Evolutionary conservation across 2,329 filamentous ascomycete genomes (phyloP).

Genomic region (Emmonsiellopsis sp.): DNA sequence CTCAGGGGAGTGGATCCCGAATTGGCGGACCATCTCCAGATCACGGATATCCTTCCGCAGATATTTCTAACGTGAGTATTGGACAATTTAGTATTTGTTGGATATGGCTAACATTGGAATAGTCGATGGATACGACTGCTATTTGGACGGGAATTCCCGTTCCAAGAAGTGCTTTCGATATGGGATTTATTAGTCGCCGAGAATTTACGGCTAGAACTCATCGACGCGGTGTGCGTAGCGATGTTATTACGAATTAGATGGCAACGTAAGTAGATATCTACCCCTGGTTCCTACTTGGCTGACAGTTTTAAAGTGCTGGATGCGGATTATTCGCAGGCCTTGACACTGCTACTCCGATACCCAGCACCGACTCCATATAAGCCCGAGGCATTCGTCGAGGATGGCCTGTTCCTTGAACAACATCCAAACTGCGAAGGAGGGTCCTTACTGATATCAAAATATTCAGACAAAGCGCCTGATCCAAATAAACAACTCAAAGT

Average conservation of each 20-base stretch:
- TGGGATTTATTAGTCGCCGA: constrained; percentile 91
- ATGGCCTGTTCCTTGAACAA: constrained; percentile 54
- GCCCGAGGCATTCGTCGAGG: constrained; percentile 72
- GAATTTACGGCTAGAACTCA: constrained; percentile 66
- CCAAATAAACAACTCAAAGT: constrained; percentile 13
- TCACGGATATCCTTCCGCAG: constrained; percentile 85
- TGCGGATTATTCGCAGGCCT: constrained; percentile 75
- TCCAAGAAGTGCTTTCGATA: constrained; percentile 69
- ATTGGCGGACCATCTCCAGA: constrained; percentile 67
- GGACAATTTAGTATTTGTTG: neutral
- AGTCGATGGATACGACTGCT: constrained; percentile 89
- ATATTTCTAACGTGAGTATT: constrained; percentile 77
- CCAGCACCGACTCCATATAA: constrained; percentile 57
- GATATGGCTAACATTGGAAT: constrained; percentile 2
- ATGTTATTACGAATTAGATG: constrained; percentile 90
- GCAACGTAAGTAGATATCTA: constrained; percentile 54
- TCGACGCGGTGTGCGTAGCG: constrained; percentile 84
- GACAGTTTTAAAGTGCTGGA: constrained; percentile 54
- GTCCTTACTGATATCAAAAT: constrained; percentile 35
- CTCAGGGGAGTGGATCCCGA: constrained; percentile 73
- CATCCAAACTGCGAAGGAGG: constrained; percentile 35
- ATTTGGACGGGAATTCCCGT: constrained; percentile 87
- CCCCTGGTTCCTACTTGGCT: constrained; percentile 2
- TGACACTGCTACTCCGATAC: constrained; percentile 77
- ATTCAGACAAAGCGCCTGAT: constrained; percentile 36